Evolutionary conservation across 768 basidiomycete species (phyloP), one percentile per base, ranked within the genome.

Genomic region (Boletellus emodensis): DNA sequence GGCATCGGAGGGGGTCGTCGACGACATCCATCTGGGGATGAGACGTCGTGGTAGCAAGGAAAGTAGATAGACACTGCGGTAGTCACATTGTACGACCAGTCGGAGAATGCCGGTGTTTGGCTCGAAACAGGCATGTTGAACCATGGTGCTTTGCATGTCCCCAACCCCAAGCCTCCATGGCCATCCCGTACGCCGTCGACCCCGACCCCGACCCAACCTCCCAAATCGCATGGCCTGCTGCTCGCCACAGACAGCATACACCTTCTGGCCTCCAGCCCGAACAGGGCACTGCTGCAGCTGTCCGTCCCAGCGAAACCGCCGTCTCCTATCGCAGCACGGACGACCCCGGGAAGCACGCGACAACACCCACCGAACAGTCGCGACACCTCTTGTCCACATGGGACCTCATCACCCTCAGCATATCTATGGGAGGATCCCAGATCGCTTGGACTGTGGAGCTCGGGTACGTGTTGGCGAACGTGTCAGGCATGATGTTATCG

Each of bases 361-460:
- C 56, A 0, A 22, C 46, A 30, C 39, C 56, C 32, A 6, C 54
- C n/a, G 66, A 70, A 43, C 66, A 56, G 34, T 36, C 57, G 9
- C 61, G 63, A 38, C 62, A 49, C 34, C 68, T 61, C 18, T 47
- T 71, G 34, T 67, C 55, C 12, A 81, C 82, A 65, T 85, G 85
- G 85, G 76, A 87, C 65, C 79, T 93, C 50, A 78, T 91, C 60
- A 87, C 87, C 2, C 73, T 93, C 59, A 90, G 85, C 52, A 80
- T 96, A 53, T 90, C 93, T 8, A 94, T 98, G 89, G 92, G 84
- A 39, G 95, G 95, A 14, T 90, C 89, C 6, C 90, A 96, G 71
- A 84, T 97, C 22, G 87, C 91, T 1, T 97, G 94, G 94, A 95
- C 93, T 1, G 87, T 96, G 4, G 93, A 95, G 64, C 81, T 94